A percentile compares a stretch with the other conserved stretches of the same genome.
These are phyloP conservation scores for Hanseniaspora jakobsenii DNA, from an alignment of 805 yeast genomes.

Conservation along the genomic window DNA sequence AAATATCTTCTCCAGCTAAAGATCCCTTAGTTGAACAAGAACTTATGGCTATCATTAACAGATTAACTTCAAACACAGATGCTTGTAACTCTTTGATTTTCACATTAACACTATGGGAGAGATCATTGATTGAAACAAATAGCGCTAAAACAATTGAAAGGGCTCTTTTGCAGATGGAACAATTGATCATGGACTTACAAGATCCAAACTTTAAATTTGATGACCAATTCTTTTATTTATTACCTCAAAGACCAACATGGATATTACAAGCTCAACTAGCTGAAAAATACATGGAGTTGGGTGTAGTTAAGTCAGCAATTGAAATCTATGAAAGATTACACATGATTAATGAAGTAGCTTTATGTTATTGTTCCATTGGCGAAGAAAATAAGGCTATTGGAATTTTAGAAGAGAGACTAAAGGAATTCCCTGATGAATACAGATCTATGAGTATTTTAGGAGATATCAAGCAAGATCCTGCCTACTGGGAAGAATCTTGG, in stretches of 20 bases:
- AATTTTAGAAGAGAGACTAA: slow-evolving; percentile 44
- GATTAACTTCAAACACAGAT: slow-evolving; percentile 47
- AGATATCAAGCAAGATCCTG: slow-evolving; percentile 67
- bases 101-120: slow-evolving; percentile 76
- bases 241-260: slow-evolving; percentile 79
- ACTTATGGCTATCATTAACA: slow-evolving; percentile 57
- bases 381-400: slow-evolving; percentile 54
- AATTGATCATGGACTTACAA: slow-evolving; percentile 74
- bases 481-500: slow-evolving; percentile 80
- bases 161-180: slow-evolving; percentile 85
- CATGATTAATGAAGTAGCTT: slow-evolving; percentile 69
- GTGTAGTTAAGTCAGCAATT: slow-evolving; percentile 73
- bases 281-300: slow-evolving; percentile 72
- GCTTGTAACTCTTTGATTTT: slow-evolving; percentile 59
- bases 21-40: slow-evolving; percentile 70
- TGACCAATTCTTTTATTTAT: slow-evolving; percentile 56
- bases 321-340: slow-evolving; percentile 75
- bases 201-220: slow-evolving; percentile 40
- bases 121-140: slow-evolving; percentile 70
- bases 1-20: slow-evolving; percentile 59
- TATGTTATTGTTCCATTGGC: slow-evolving; percentile 81
- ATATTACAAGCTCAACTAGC: slow-evolving; percentile 70
- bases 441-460: slow-evolving; percentile 77
- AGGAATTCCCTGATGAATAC: slow-evolving; percentile 57
- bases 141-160: slow-evolving; percentile 82